phyloP scores from a whole-genome alignment of 1,284 basidiomycete genomes.

The Testicularia cyperi region DNA sequence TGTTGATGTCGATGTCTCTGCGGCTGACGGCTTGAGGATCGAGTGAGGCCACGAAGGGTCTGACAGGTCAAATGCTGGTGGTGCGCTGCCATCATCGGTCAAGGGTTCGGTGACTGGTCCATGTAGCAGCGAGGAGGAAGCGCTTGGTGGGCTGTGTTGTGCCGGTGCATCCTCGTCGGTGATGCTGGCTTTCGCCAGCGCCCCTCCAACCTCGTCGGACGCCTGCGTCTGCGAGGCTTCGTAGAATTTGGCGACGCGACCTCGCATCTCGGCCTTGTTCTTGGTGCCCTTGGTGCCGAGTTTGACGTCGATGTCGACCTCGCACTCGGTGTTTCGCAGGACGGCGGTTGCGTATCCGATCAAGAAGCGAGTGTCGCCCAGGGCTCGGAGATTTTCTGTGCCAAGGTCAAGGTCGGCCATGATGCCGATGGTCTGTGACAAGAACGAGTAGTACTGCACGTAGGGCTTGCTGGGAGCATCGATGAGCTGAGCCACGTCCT shows the following conservation, averaged over 20 bases:
- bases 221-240: too few species aligned
- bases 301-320: constrained; percentile 51
- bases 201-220: too few species aligned
- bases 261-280: constrained; percentile 47
- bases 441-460: constrained; percentile 73
- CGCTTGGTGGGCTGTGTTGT: too few species aligned
- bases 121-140: constrained; percentile 11
- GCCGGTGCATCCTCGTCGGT: too few species aligned
- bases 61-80: constrained; percentile 18
- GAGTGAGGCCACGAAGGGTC: constrained; percentile 45
- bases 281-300: constrained; percentile 41
- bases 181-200: too few species aligned
- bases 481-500: constrained; percentile 21
- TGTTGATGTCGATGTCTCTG: not conserved
- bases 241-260: constrained; percentile 23
- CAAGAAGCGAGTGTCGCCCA: constrained; percentile 90
- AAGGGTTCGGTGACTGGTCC: constrained; percentile 43
- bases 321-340: constrained; percentile 44
- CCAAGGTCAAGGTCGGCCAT: constrained; percentile 78
- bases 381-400: constrained; percentile 84
- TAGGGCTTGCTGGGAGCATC: constrained; percentile 35
- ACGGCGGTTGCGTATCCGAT: constrained; percentile 71
- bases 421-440: constrained; percentile 82
- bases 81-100: constrained; percentile 2
- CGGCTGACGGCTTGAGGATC: not conserved